These are phyloP conservation scores for Potentilla sterilis DNA, from an alignment of 306 rosid genomes.

Conservation along the genomic window DNA sequence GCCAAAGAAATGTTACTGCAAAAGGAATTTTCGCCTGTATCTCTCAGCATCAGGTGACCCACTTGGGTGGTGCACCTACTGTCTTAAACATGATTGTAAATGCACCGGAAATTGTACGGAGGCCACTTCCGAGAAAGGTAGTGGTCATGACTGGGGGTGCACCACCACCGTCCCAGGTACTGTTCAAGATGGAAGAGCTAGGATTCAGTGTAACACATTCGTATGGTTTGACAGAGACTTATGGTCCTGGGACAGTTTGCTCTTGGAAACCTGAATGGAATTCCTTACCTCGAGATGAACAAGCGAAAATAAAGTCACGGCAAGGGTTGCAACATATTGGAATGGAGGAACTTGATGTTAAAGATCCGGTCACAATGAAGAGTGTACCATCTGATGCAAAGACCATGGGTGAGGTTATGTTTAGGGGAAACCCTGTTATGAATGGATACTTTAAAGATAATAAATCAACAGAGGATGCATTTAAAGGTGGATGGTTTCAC, in stretches of 20 bases:
- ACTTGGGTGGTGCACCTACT: constrained; percentile 78
- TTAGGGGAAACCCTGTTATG: constrained; percentile 86
- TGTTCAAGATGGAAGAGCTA: constrained; percentile 57
- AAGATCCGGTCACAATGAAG: constrained; percentile 72
- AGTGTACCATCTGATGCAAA: constrained; percentile 80
- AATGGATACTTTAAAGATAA: constrained; percentile 69
- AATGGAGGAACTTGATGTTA: constrained; percentile 62
- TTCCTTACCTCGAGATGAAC: constrained; percentile 46
- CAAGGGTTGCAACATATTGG: constrained; percentile 85
- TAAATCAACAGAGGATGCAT: constrained; percentile 64
- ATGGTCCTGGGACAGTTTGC: constrained; percentile 74
- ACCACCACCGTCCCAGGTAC: constrained; percentile 67
- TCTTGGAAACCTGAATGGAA: constrained; percentile 84
- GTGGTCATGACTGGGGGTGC: constrained; percentile 73
- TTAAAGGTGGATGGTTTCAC: constrained; percentile 75
- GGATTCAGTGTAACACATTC: constrained; percentile 63
- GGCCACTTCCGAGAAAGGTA: constrained; percentile 59
- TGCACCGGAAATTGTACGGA: constrained; percentile 44
- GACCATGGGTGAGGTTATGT: constrained; percentile 83
- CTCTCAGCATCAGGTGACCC: constrained; percentile 62
- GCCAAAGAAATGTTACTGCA: constrained; percentile 67
- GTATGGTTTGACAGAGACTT: constrained; percentile 89
- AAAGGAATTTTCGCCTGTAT: constrained; percentile 51
- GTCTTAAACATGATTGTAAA: constrained; percentile 67
- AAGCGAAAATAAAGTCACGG: constrained; percentile 61